phyloP scores from a whole-genome alignment of 257 asterid species.

The Thymus quinquecostatus region DNA sequence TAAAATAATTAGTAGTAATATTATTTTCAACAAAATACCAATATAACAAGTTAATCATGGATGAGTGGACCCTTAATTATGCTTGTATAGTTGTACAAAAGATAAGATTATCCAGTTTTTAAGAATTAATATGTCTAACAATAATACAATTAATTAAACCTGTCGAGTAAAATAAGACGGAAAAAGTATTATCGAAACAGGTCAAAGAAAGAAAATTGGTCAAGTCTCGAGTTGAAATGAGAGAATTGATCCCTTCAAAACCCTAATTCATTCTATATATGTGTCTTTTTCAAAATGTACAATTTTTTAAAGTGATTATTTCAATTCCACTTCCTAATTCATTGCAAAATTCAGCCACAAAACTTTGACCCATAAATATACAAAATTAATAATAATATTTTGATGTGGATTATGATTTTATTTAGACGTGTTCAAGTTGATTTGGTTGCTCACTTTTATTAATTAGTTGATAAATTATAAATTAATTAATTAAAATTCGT shows the following conservation, averaged over 20 bases:
- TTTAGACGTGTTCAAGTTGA: conserved; percentile 35
- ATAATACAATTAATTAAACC: background rate
- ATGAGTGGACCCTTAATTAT: conserved; percentile 24
- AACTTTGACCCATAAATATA: conserved; percentile 23
- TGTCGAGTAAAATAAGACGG: too few relatives aligned
- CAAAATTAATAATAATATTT: background rate
- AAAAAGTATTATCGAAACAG: too few relatives aligned
- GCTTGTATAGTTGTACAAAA: background rate
- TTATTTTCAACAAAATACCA: too few relatives aligned
- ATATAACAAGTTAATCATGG: background rate
- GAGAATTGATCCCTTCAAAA: conserved; percentile 27
- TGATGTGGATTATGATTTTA: background rate
- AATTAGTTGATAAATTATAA: conserved; percentile 10
- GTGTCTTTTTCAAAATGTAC: conserved; percentile 7
- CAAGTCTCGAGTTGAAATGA: background rate
- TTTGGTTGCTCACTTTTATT: conserved; percentile 38
- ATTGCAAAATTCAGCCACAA: conserved; percentile 29
- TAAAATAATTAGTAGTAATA: too few relatives aligned
- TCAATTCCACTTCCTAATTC: background rate
- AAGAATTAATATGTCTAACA: background rate
- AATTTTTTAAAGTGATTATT: background rate
- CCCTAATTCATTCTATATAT: background rate
- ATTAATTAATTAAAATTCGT: background rate
- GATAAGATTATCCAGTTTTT: conserved; percentile 22
- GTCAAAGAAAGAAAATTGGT: background rate